Evolutionary conservation across 2,329 filamentous ascomycete genomes (phyloP).

Genomic region (Pseudocercospora ulei): DNA sequence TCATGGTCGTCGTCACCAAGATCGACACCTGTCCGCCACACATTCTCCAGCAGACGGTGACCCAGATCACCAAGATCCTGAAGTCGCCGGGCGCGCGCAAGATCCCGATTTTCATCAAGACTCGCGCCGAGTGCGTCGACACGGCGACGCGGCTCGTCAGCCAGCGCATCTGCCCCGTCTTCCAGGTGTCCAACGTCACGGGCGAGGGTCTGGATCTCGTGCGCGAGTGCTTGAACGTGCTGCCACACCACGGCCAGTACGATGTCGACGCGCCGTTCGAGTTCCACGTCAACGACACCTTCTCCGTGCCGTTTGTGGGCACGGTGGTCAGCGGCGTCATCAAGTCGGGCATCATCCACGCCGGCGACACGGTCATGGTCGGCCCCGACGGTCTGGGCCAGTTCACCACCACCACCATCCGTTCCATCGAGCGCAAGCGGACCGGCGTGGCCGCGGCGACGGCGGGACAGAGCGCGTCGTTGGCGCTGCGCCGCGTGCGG

Average conservation of each 20-base stretch:
- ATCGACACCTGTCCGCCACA: conserved; percentile 98
- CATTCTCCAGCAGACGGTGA: conserved; percentile 92
- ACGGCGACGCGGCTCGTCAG: conserved; percentile 94
- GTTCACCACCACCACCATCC: conserved; percentile 75
- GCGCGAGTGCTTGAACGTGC: conserved; percentile 83
- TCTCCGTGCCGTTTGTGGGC: conserved; percentile 92
- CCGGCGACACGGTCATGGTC: conserved; percentile 79
- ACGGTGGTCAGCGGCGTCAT: conserved; percentile 94
- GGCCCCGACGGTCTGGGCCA: conserved; percentile 85
- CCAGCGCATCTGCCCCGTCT: conserved; percentile 89
- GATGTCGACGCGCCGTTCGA: conserved; percentile 81
- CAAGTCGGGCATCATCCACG: conserved; percentile 70
- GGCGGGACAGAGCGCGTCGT: conserved; percentile 85
- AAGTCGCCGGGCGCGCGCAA: conserved; percentile 90
- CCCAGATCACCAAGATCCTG: conserved; percentile 81
- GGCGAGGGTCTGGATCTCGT: conserved; percentile 84
- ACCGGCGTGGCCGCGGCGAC: conserved; percentile 78
- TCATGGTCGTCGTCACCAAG: conserved; percentile 97
- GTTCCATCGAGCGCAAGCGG: conserved; percentile 89
- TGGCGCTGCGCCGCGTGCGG: conserved; percentile 77
- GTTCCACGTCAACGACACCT: conserved; percentile 93
- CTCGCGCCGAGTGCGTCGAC: conserved; percentile 81
- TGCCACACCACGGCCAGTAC: conserved; percentile 90
- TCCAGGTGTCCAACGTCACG: conserved; percentile 96
- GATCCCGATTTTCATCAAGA: conserved; percentile 91